Evolutionary conservation across 179 eudicot species (phyloP).

Genomic region (Patellifolia procumbens): DNA sequence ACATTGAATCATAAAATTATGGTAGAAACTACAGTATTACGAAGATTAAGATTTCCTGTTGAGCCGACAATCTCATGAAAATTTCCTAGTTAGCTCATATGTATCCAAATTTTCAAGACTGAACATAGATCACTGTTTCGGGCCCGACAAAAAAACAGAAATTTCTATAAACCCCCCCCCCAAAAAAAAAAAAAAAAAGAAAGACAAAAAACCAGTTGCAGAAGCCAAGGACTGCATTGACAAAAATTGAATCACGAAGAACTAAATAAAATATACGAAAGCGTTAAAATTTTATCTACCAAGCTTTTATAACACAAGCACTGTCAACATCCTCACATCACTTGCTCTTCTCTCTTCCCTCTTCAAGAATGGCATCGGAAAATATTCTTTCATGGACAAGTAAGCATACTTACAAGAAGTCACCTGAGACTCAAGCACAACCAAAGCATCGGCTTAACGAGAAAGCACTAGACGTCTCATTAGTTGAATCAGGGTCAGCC

Average conservation of each 20-base stretch:
- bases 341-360: conserved; percentile 7
- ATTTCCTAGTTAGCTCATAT: background rate
- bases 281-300: background rate
- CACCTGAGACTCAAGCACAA: conserved; percentile 46
- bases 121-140: background rate
- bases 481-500: conserved; percentile 40
- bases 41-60: background rate
- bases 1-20: background rate
- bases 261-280: background rate
- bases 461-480: conserved; percentile 42
- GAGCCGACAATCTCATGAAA: background rate
- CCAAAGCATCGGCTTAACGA: conserved; percentile 67
- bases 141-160: background rate
- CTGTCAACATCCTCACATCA: background rate
- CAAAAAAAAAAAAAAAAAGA: background rate
- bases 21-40: background rate
- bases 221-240: background rate
- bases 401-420: background rate
- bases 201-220: background rate
- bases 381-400: conserved; percentile 11
- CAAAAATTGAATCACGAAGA: conserved; percentile 17
- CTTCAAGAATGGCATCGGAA: conserved; percentile 17
- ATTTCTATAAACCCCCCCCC: background rate
- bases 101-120: background rate
- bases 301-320: conserved; percentile 1